Evolutionary conservation across 2,329 filamentous ascomycete species (phyloP).

Genomic region (Xylaria sp.): DNA sequence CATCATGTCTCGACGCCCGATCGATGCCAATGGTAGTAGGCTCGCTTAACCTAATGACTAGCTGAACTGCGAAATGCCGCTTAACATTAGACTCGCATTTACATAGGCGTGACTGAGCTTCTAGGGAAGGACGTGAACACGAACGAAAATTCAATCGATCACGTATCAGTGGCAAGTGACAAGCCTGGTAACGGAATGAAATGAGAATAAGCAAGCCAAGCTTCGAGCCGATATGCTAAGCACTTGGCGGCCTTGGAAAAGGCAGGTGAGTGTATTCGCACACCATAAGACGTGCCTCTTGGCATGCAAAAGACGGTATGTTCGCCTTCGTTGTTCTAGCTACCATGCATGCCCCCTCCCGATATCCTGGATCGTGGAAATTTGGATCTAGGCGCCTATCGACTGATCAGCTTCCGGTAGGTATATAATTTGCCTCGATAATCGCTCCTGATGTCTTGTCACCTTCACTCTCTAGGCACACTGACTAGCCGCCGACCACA

Average conservation of each 20-base stretch:
- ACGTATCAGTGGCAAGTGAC: not conserved
- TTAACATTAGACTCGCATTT: not conserved
- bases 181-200: slow-evolving; percentile 5
- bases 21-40: not conserved
- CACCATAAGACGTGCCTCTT: slow-evolving; percentile 22
- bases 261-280: slow-evolving; percentile 16
- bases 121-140: too few species aligned
- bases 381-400: not conserved
- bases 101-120: not conserved
- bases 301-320: slow-evolving; percentile 16
- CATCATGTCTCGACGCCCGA: not conserved
- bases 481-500: not conserved
- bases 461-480: not conserved
- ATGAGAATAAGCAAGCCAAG: slow-evolving; percentile 21
- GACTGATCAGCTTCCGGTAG: not conserved
- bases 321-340: not conserved
- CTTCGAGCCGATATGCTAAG: slow-evolving; percentile 9
- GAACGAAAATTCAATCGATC: not conserved
- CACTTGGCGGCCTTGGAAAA: slow-evolving; percentile 23
- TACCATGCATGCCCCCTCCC: not conserved
- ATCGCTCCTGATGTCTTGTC: not conserved
- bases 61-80: not conserved
- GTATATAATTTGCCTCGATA: slow-evolving; percentile 1
- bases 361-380: not conserved
- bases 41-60: not conserved